Evolutionary conservation across 2,329 filamentous ascomycete species (phyloP).

Genomic region (Xylaria sp.): DNA sequence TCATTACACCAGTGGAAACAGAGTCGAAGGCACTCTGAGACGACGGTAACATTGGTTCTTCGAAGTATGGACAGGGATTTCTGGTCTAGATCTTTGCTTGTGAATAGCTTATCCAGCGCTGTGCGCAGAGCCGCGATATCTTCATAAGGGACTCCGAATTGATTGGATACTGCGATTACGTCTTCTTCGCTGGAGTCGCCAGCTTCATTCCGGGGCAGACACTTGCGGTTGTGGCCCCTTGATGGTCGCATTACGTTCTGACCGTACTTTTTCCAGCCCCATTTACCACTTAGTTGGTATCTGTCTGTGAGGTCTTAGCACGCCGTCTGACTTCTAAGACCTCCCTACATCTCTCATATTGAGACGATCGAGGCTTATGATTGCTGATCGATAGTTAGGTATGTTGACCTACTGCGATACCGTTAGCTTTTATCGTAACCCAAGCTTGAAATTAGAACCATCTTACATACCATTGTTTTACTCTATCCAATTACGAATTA

Average conservation of each 20-base stretch:
- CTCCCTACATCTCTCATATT: background rate
- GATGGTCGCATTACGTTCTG: slow-evolving; percentile 11
- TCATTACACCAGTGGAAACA: slow-evolving; percentile 31
- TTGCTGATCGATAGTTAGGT: background rate
- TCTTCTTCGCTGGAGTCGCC: slow-evolving; percentile 3
- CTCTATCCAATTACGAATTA: background rate
- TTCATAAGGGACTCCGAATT: background rate
- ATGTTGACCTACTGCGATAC: slow-evolving; percentile 21
- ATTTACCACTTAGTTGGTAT: slow-evolving; percentile 36
- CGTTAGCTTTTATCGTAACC: slow-evolving; percentile 4
- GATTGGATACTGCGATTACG: background rate
- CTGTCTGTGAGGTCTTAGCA: slow-evolving; percentile 26
- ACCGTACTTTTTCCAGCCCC: slow-evolving; percentile 39
- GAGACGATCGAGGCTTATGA: too few species aligned
- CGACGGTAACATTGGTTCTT: background rate
- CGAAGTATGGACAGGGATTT: background rate
- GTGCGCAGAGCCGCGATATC: background rate
- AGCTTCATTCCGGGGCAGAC: background rate
- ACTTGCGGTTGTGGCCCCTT: background rate
- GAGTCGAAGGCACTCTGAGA: slow-evolving; percentile 15
- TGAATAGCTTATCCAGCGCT: background rate
- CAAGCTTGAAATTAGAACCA: background rate
- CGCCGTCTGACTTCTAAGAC: background rate
- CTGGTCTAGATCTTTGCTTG: background rate
- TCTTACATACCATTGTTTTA: slow-evolving; percentile 32